phyloP scores from a whole-genome alignment of 2,329 filamentous ascomycete species.

The Pyrenochaeta sp. region DNA sequence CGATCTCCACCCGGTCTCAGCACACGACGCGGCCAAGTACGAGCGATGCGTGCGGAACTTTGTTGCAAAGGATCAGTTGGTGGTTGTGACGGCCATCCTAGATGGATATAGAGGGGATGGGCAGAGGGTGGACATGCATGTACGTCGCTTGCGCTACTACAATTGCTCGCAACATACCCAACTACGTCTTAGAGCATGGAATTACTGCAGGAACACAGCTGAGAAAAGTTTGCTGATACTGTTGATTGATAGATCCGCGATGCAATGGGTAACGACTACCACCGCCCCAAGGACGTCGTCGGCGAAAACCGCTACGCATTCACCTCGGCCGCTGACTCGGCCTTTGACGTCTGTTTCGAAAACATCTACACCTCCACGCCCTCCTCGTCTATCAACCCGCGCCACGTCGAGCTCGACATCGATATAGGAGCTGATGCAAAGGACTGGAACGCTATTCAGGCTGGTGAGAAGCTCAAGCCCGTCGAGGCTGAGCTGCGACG shows the following conservation, averaged over 20 bases:
- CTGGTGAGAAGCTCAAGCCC: conserved; percentile 96
- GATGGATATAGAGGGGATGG: conserved; percentile 90
- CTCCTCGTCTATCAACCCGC: conserved; percentile 54
- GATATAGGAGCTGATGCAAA: conserved; percentile 97
- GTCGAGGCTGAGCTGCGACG: conserved; percentile 93
- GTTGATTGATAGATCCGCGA: conserved; percentile 78
- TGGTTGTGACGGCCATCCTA: conserved; percentile 91
- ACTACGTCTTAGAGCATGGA: no score
- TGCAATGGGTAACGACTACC: conserved; percentile 95
- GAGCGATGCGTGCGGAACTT: conserved; percentile 98
- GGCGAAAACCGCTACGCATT: conserved; percentile 95
- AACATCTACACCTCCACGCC: conserved; percentile 69
- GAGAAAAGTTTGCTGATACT: conserved; percentile 2
- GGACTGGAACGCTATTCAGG: conserved; percentile 97
- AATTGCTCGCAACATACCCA: not conserved
- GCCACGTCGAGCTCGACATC: conserved; percentile 88
- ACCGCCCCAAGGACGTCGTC: conserved; percentile 85
- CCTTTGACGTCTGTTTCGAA: conserved; percentile 97
- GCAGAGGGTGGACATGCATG: conserved; percentile 92
- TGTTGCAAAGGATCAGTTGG: conserved; percentile 87
- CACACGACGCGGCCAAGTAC: conserved; percentile 69
- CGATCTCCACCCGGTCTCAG: conserved; percentile 77
- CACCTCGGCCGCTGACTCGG: conserved; percentile 88
- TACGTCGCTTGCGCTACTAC: conserved; percentile 57
- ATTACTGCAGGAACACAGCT: no score